Percentiles rank a stretch among this genome's conserved stretches.
phyloP scores from a whole-genome alignment of 345 rosid genomes.

The Eucalyptus regnans region DNA sequence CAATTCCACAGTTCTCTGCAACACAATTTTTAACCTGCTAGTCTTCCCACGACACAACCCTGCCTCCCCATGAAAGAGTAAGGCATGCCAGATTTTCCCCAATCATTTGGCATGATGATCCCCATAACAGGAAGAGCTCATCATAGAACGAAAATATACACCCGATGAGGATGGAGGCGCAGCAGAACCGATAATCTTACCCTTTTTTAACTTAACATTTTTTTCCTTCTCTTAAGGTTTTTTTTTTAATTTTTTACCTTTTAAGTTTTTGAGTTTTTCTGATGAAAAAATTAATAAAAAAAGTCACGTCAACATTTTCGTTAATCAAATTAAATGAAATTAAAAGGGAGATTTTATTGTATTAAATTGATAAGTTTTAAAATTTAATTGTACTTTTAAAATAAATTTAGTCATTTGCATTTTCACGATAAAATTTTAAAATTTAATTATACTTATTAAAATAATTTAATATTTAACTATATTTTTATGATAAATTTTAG shows the following conservation, averaged over 20 bases:
- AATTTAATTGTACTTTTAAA: too few species aligned
- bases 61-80: constrained; percentile 91
- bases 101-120: neutral
- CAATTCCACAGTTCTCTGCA: constrained; percentile 49
- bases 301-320: too few species aligned
- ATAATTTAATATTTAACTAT: accelerated
- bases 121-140: constrained; percentile 16
- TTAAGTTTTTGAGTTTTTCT: neutral
- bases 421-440: accelerated
- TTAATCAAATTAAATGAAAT: neutral
- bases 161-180: neutral
- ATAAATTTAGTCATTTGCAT: too few species aligned
- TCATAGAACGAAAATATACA: constrained; percentile 8
- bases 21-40: constrained; percentile 43
- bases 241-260: neutral
- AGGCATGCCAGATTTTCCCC: constrained; percentile 19
- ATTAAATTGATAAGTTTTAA: too few species aligned
- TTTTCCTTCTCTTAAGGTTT: neutral
- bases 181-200: neutral
- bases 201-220: neutral
- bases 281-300: neutral
- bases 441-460: too few species aligned
- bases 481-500: too few species aligned
- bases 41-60: constrained; percentile 55
- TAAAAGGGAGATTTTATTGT: neutral